Conservation (phyloP, 129 eudicot genomes). For the Arctium lappa region DNA sequence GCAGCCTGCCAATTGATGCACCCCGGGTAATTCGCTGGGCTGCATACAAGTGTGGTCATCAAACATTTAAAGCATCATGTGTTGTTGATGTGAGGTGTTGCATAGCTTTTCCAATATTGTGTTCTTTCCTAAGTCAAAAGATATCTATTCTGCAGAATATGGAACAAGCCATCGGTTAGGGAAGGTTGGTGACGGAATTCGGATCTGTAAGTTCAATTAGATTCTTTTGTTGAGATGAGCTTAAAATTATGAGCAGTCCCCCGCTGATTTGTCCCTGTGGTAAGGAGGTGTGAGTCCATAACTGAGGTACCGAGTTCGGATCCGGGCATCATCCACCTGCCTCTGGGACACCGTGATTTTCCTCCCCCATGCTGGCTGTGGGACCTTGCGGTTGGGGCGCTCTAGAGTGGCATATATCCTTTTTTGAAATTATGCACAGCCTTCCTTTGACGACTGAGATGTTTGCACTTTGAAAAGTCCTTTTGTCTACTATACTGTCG, state of each 20-base stretch:
- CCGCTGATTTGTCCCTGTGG: background rate
- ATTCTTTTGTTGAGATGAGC: background rate
- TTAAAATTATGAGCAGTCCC: background rate
- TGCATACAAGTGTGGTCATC: background rate
- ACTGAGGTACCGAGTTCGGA: background rate
- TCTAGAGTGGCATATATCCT: background rate
- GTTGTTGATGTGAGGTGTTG: background rate
- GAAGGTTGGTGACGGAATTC: conserved; percentile 84
- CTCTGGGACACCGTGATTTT: background rate
- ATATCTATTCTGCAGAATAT: conserved; percentile 55
- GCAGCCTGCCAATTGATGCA: background rate
- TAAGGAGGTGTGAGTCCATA: background rate
- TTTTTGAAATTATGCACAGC: background rate
- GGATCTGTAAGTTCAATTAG: conserved; percentile 62
- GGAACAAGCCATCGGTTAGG: conserved; percentile 75
- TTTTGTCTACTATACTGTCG: background rate
- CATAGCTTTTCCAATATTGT: background rate
- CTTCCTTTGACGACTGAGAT: background rate
- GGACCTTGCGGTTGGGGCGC: background rate
- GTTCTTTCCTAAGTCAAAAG: background rate
- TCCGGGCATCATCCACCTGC: background rate
- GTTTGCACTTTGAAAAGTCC: background rate
- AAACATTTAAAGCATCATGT: background rate
- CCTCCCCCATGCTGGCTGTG: background rate
- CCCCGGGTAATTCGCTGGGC: background rate